A percentile compares a stretch with the other conserved stretches of the same genome.
These are phyloP conservation scores for Labyrinthula sp. DNA, from an alignment of 352 stramenopile genomes.

Conservation along the genomic window DNA sequence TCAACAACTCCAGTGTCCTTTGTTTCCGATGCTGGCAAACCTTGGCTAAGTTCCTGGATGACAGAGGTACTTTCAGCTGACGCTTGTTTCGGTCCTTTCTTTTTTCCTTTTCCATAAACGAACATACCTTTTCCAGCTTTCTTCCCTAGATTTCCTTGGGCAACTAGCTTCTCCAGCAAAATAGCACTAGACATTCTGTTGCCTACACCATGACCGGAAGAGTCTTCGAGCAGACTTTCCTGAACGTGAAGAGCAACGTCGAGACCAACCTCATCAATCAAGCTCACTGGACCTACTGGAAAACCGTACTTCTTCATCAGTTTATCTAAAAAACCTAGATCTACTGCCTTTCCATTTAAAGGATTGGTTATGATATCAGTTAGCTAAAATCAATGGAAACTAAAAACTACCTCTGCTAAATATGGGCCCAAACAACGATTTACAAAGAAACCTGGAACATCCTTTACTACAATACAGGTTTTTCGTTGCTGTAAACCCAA, in stretches of 20 bases:
- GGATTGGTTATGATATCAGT: no score
- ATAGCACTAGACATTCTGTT: slow-evolving; percentile 62
- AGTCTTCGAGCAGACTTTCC: slow-evolving; percentile 52
- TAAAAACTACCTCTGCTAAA: no score
- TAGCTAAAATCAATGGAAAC: no score
- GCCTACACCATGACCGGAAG: slow-evolving; percentile 62
- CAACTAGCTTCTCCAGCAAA: slow-evolving; percentile 80
- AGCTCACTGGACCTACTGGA: slow-evolving; percentile 82
- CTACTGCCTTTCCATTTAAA: slow-evolving; percentile 72
- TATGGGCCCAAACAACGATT: slow-evolving; percentile 90
- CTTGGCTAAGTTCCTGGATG: slow-evolving; percentile 53
- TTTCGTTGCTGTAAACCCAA: slow-evolving; percentile 89
- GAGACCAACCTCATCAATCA: slow-evolving; percentile 88
- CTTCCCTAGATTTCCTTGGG: slow-evolving; percentile 75
- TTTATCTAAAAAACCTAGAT: slow-evolving; percentile 74
- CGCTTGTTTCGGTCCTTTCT: slow-evolving; percentile 43
- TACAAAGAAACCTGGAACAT: slow-evolving; percentile 97
- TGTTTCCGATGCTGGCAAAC: slow-evolving; percentile 34
- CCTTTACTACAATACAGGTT: slow-evolving; percentile 89
- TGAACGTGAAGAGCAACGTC: slow-evolving; percentile 83
- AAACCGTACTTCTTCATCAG: slow-evolving; percentile 83
- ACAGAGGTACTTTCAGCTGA: slow-evolving; percentile 41
- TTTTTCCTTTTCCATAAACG: slow-evolving; percentile 62
- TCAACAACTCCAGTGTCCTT: slow-evolving; percentile 42
- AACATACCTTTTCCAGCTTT: slow-evolving; percentile 94